Base-by-base conservation (phyloP, 2,329 filamentous ascomycete genomes). In the Aspergillus hortae region DNA sequence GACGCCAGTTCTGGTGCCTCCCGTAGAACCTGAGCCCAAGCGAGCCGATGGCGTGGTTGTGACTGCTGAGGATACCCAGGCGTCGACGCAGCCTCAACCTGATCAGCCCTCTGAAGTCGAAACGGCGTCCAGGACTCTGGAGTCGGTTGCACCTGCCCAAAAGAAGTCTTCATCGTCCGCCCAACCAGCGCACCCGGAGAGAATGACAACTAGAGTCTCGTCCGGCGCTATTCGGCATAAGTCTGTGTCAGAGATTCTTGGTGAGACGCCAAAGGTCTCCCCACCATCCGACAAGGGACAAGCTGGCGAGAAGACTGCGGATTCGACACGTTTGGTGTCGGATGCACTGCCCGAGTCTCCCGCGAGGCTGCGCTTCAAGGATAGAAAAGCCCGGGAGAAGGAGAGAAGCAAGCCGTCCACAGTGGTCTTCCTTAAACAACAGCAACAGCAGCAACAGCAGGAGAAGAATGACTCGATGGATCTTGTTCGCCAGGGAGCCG, bases 401-500 rank as follows among this genome's bases (percentile, higher is more conserved):
- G 75, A 77, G 53, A 67, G 74, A 63, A 84, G 79, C 56, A 87
- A 87, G 60, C 77, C 87, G 12, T 90, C 87, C 1, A 89, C 84
- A 0, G 89, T 94, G 3, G 80, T 92, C 0, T 94, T 95, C 66
- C 86, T 88, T 2, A 90, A 89, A 63, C 83, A 84, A 50, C 74
- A 42, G 35, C 46, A 77, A 57, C 58, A 77, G 47, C 74, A 77
- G 57, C 60, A 75, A 48, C 74, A 77, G 57, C 61, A 78, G 12
- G 80, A 83, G 33, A 80, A 79, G 44, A 58, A 61, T 30, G 70
- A 73, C 30, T 62, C 64, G 17, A 61, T 68, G 58, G 66, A 74
- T 35, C 52, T 76, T 38, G 57, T 69, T n/a, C 65, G 65, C 23
- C 67, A 70, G 43, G 66, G 68, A 82, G 43, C 61, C 74, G 80